Conservation (phyloP, 2,329 filamentous ascomycete species). For the Ophiostoma sp. region DNA sequence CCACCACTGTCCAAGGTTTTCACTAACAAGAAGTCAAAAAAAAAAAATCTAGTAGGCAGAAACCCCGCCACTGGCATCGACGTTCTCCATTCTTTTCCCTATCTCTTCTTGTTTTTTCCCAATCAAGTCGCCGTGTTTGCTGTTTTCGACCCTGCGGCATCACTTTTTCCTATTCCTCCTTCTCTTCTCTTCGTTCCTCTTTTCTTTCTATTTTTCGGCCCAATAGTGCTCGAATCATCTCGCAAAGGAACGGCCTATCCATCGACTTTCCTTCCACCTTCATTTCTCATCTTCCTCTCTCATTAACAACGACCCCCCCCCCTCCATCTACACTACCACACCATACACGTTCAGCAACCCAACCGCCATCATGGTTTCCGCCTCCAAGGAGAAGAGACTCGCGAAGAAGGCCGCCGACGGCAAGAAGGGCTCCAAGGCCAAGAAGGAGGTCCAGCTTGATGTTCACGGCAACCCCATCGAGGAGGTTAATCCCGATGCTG, state of each 20-base stretch:
- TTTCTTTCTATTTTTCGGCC: background rate
- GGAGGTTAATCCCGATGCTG: constrained; percentile 51
- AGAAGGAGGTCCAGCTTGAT: constrained; percentile 61
- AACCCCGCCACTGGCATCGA: constrained; percentile 21
- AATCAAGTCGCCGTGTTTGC: constrained; percentile 19
- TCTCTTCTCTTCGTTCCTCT: background rate
- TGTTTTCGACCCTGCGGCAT: constrained; percentile 21
- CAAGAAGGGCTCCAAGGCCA: constrained; percentile 67
- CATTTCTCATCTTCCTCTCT: background rate
- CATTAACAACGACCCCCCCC: background rate
- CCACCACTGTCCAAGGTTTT: constrained; percentile 22
- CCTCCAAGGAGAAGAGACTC: constrained; percentile 66
- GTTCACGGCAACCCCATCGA: constrained; percentile 50
- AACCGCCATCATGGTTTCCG: constrained; percentile 55
- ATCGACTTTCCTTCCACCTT: constrained; percentile 1
- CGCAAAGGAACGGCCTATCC: background rate
- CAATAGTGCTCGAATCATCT: constrained; percentile 1
- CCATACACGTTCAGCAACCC: constrained; percentile 11
- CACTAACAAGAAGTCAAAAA: constrained; percentile 20
- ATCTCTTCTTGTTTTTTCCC: constrained; percentile 18
- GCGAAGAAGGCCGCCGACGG: constrained; percentile 67
- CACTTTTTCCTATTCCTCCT: constrained; percentile 15
- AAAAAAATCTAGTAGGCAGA: constrained; percentile 20
- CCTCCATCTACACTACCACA: background rate
- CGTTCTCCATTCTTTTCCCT: constrained; percentile 14